Base-by-base conservation (phyloP, 768 basidiomycete genomes). In the Hygrocybe punicea region DNA sequence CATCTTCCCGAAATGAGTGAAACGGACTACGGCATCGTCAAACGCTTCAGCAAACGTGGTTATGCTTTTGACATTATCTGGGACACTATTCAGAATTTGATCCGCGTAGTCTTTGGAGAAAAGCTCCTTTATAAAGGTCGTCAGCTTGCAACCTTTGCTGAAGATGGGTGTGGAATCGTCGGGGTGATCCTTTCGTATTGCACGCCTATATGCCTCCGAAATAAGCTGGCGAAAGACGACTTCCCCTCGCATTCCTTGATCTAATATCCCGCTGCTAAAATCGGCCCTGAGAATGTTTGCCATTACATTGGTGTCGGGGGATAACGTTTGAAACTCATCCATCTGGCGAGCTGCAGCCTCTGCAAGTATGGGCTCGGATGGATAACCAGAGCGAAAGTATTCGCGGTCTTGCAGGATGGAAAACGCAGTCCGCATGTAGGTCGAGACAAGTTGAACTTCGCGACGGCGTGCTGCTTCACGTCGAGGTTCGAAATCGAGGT, bases 331-430 rank as follows among this genome's bases (percentile, higher is more conserved):
- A 17, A 35, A 10, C 58, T 58, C 33, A 16, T 55, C 9, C 25
- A 55, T 42, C 10, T 23, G 25, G 21, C 24, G n/a, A 34, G 49
- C 60, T 10, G 71, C 71, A 35, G 69, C 73, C 51, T 72, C 69
- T 6, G 71, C 72, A 3, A 73, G 64, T 23, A 72, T 47, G 14
- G 71, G 70, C 62, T 74, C 73, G 13, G 72, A 72, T 6, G 72
- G 62, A 42, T 68, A 71, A 16, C 68, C 67, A 21, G 70, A 63
- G 13, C 53, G 56, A 29, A 73, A 24, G 39, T 67, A 69, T 49
- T 60, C 56, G 10, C 59, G 62, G 56, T 63, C 23, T 3, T 39
- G 21, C 9, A 69, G 70, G 10, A 72, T 55, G 17, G 65, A 65
- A 55, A 57, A 70, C 6, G 57, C 66, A 25, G 65, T 59, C 24